These are phyloP conservation scores for Eimeria necatrix DNA, from an alignment of 169 alveolate species.

Conservation along the genomic window DNA sequence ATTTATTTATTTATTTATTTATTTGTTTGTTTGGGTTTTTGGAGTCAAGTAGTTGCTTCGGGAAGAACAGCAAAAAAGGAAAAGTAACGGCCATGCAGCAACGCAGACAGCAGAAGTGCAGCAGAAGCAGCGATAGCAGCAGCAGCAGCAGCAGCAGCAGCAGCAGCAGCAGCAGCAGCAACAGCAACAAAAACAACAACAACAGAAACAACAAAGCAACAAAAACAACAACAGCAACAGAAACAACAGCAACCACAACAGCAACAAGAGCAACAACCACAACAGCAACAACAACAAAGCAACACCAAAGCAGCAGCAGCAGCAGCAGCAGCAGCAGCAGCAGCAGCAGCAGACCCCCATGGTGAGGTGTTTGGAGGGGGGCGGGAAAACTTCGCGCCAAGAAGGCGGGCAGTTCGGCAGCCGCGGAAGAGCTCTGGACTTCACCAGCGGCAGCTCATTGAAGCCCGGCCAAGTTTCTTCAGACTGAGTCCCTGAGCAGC, in stretches of 20 bases:
- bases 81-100: no score
- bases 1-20: no score
- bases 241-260: neutral
- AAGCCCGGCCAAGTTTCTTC: conserved; percentile 75
- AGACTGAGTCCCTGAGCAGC: conserved; percentile 75
- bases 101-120: no score
- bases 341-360: neutral
- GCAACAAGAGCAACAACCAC: neutral
- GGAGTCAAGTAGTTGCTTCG: no score
- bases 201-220: neutral
- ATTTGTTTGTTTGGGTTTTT: no score
- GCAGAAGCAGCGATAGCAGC: no score
- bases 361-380: conserved; percentile 40
- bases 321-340: conserved; percentile 19
- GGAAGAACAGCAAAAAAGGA: no score
- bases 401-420: conserved; percentile 58
- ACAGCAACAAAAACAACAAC: neutral
- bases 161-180: neutral
- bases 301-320: neutral
- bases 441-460: conserved; percentile 59
- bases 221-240: neutral
- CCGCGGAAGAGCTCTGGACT: conserved; percentile 22
- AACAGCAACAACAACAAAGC: neutral
- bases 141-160: neutral
- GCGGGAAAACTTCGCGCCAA: conserved; percentile 78